phyloP scores from a whole-genome alignment of 2,329 filamentous ascomycete genomes.

The Alternaria sp. region DNA sequence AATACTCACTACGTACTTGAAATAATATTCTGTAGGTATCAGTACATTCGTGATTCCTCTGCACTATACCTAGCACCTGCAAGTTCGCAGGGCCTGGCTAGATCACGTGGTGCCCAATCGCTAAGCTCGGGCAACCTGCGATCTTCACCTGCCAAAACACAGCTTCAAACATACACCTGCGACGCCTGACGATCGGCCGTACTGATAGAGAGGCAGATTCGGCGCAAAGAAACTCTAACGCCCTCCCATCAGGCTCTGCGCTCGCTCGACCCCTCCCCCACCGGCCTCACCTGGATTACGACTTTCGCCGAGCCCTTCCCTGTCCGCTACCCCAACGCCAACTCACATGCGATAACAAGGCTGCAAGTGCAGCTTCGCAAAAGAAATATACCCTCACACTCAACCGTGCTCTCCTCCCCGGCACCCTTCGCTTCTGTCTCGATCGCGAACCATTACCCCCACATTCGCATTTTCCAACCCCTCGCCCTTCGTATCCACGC shows the following conservation, averaged over 20 bases:
- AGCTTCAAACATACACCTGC: conserved; percentile 11
- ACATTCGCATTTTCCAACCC: conserved; percentile 39
- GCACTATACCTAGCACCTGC: neutral
- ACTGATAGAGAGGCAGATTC: neutral
- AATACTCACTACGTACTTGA: neutral
- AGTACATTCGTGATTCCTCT: neutral
- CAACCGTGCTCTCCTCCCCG: neutral
- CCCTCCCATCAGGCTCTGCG: conserved; percentile 9
- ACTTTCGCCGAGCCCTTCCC: conserved; percentile 12
- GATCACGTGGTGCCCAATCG: conserved; percentile 24
- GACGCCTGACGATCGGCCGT: neutral
- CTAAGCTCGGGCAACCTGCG: conserved; percentile 23
- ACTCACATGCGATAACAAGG: conserved; percentile 25
- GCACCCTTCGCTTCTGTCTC: conserved; percentile 3
- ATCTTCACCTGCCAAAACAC: conserved; percentile 22
- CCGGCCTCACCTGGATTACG: conserved; percentile 15
- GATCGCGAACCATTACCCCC: conserved; percentile 23
- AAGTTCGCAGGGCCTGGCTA: neutral
- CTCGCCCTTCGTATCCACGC: conserved; percentile 26
- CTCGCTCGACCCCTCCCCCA: conserved; percentile 23
- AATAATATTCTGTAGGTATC: neutral
- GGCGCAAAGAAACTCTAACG: neutral
- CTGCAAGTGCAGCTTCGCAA: conserved; percentile 23
- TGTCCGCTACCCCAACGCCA: conserved; percentile 7
- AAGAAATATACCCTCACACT: neutral